Base-by-base conservation (phyloP, 139 green algal genomes). In the Tetradesmus lagerheimii region DNA sequence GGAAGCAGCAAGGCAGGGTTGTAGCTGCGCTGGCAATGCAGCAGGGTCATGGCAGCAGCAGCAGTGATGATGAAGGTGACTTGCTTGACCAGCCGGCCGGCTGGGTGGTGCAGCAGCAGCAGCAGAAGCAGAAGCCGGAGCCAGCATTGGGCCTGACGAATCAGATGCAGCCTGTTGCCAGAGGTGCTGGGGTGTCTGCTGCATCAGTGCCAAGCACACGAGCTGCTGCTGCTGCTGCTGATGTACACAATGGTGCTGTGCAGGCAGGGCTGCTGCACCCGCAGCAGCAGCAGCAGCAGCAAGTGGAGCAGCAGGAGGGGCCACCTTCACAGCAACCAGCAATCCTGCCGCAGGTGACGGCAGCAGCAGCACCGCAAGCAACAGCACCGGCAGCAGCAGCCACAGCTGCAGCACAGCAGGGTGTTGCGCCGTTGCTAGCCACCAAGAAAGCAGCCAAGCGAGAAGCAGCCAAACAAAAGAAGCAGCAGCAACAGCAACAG, bases 11-110 rank as follows among this genome's bases (percentile, higher is more conserved):
- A 39, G 38, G 79, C 80, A 75, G n/a, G 25, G 39, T 62, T 84
- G 41, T 0, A 45, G 83, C 62, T 43, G 62, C 64, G 15, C 41
- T 88, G 64, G 83, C 83, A 8, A 88, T 88, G 83, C 83, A 88
- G 83, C 83, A 88, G 25, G 83, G 83, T 1, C 27, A 41, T 34
- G n/a, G 37, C 37, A 80, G 64, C 64, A 80, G 64, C 83, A 84
- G 74, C 29, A n/a, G 14, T 35, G 66, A 67, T 20, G 85, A 89
- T 62, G 74, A 89, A 38, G 77, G 12, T 43, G 43, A 37, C 0
- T 34, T 31, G 29, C 0, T 8, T 43, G 74, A 1, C 57, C n/a
- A 79, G 6, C 66, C 41, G 41, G 9, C 23, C 34, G 50, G 82
- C 35, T 77, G 82, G 50, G 23, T 2, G 2, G 23, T 4, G 27